Percentiles rank a stretch among this genome's conserved stretches.
Evolutionary conservation across 2,329 filamentous ascomycete genomes (phyloP).

Genomic region (Phoma sp.): DNA sequence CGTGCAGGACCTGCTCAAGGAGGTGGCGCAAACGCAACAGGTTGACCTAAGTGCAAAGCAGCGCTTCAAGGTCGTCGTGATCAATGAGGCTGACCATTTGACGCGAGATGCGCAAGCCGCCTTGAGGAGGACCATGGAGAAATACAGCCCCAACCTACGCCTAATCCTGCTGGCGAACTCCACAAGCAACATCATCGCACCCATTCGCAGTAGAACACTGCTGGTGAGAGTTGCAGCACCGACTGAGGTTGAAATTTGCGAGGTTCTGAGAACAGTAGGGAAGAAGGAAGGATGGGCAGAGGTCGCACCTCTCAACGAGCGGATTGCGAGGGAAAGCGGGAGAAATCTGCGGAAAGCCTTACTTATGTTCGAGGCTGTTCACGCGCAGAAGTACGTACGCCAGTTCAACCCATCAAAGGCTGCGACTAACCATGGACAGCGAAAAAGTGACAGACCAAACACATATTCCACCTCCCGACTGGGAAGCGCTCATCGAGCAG

Average conservation of each 20-base stretch:
- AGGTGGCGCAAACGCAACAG: slow-evolving; percentile 98
- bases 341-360: slow-evolving; percentile 88
- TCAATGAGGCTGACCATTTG: slow-evolving; percentile 97
- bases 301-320: slow-evolving; percentile 76
- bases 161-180: slow-evolving; percentile 93
- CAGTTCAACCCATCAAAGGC: neutral
- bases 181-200: slow-evolving; percentile 98
- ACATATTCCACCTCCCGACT: slow-evolving; percentile 91
- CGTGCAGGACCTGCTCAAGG: slow-evolving; percentile 92
- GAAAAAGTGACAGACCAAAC: slow-evolving; percentile 90
- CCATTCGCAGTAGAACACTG: slow-evolving; percentile 89
- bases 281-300: slow-evolving; percentile 86
- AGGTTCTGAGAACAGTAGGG: slow-evolving; percentile 72
- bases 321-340: slow-evolving; percentile 89
- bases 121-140: slow-evolving; percentile 95
- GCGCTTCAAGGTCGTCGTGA: slow-evolving; percentile 97
- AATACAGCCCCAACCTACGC: slow-evolving; percentile 94
- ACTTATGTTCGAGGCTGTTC: slow-evolving; percentile 96
- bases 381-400: slow-evolving; percentile 86
- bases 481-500: slow-evolving; percentile 89
- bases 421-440: slow-evolving; percentile 57
- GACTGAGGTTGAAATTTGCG: slow-evolving; percentile 82
- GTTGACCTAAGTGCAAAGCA: slow-evolving; percentile 93
- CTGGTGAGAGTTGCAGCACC: slow-evolving; percentile 92
- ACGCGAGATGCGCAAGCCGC: slow-evolving; percentile 95